Conservation (phyloP, 1,139 yeast genomes). For the Magnusiomyces suaveolens region DNA sequence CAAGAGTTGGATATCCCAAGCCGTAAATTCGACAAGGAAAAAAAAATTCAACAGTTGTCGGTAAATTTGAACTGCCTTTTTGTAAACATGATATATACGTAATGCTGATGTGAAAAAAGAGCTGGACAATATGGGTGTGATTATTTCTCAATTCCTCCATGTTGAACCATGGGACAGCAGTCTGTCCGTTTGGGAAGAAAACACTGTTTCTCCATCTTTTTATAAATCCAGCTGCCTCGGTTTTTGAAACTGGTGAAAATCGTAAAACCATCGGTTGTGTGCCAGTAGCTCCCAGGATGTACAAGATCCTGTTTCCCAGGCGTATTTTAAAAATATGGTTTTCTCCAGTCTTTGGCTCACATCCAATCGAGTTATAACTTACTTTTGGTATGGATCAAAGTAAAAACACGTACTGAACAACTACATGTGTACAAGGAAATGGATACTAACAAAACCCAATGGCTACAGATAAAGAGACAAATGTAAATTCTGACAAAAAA, state of each 20-base stretch:
- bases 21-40: background rate
- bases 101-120: conserved; percentile 35
- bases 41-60: background rate
- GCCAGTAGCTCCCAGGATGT: background rate
- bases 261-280: background rate
- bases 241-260: conserved; percentile 39
- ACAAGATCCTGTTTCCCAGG: background rate
- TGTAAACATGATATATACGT: no score
- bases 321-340: no score
- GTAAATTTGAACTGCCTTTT: no score
- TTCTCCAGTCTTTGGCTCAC: conserved; percentile 28
- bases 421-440: no score
- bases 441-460: no score
- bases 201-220: conserved; percentile 47
- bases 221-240: no score
- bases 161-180: conserved; percentile 26
- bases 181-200: conserved; percentile 40
- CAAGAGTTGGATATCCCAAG: no score
- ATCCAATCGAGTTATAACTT: conserved; percentile 52
- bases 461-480: no score
- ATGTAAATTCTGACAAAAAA: no score
- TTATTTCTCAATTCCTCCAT: conserved; percentile 19
- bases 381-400: conserved; percentile 57
- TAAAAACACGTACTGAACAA: conserved; percentile 68
- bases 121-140: conserved; percentile 43